Conservation (phyloP, 495 filamentous ascomycete genomes). For the Penicillium robsamsonii region DNA sequence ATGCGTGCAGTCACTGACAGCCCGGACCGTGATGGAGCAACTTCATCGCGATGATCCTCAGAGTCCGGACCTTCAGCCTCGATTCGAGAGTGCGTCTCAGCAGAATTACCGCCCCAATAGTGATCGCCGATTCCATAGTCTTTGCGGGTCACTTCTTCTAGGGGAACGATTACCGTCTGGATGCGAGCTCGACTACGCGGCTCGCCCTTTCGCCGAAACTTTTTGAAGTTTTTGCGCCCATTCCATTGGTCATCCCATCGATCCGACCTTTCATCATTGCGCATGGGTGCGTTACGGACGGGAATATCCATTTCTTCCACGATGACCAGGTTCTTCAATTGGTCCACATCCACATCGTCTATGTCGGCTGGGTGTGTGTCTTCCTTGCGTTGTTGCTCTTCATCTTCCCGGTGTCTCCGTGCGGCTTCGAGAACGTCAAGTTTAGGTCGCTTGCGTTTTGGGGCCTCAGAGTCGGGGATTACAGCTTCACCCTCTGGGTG, state of each 20-base stretch:
- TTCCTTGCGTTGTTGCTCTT: constrained; percentile 44
- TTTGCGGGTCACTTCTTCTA: constrained; percentile 77
- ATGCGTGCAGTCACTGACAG: constrained; percentile 10
- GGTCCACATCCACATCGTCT: constrained; percentile 61
- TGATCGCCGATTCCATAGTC: constrained; percentile 82
- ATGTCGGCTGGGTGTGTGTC: constrained; percentile 51
- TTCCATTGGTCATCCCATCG: constrained; percentile 94
- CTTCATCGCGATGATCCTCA: constrained; percentile 5
- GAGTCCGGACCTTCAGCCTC: constrained; percentile 23
- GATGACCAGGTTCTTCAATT: constrained; percentile 72
- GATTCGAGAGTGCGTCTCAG: constrained; percentile 20
- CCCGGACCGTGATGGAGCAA: constrained; percentile 12
- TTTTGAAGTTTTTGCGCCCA: constrained; percentile 95
- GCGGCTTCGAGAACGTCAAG: constrained; percentile 70
- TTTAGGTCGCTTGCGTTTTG: constrained; percentile 50
- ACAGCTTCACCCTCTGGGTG: constrained; percentile 11
- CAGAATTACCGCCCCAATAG: constrained; percentile 60
- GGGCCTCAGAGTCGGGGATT: constrained; percentile 22
- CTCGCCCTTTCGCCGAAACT: constrained; percentile 66
- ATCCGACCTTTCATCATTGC: constrained; percentile 48
- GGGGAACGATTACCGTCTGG: constrained; percentile 65
- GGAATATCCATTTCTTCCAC: constrained; percentile 76
- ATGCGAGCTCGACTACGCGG: constrained; percentile 44
- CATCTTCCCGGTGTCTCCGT: constrained; percentile 62
- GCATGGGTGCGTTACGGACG: constrained; percentile 14